Base-by-base conservation (phyloP, 768 basidiomycete genomes). In the Termitomyces titanicus region DNA sequence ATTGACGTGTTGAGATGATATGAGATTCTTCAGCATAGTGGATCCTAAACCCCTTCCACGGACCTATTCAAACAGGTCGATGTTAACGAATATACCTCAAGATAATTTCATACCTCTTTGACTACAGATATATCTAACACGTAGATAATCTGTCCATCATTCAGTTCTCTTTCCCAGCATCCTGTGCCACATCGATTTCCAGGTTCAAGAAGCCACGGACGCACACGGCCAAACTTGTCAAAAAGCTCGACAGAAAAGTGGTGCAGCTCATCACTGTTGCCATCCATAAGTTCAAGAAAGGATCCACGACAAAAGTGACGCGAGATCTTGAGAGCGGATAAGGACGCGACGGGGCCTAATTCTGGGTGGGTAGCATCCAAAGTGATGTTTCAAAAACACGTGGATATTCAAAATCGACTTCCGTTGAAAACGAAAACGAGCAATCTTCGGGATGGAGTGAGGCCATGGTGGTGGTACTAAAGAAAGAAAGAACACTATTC, bases 121-220 rank as follows among this genome's bases (percentile, higher is more conserved):
- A 64, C 52, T 1, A 72, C 69, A 4, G 45, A 24, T 11, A 71
- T 54, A 22, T 63, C 48, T 4, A 63, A 37, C n/a, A 74, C 43
- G 55, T 70, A 71, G 15, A 72, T 22, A 37, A 70, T 47, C 24
- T 56, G 35, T 3, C 70, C 71, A 3, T 51, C 15, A 48, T 70
- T 61, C 47, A 71, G 38, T 49, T 72, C 68, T 2, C 27, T 44
- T 3, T 66, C 68, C 70, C 68, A 72, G 29, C 64, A 67, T 6
- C 70, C 68, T 0, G 67, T 65, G 10, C 71, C 71, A 40, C 64
- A 66, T 42, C 66, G 66, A 27, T 60, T 47, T n/a, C 65, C 62
- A 17, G 65, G 56, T 17, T 70, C 63, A 15, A 67, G 46, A 3
- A 70, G 54, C 52, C 61, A 61, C 3, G 62, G 50, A 39, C 61